Conservation (phyloP, 495 filamentous ascomycete genomes). For the Cercophora sp. region DNA sequence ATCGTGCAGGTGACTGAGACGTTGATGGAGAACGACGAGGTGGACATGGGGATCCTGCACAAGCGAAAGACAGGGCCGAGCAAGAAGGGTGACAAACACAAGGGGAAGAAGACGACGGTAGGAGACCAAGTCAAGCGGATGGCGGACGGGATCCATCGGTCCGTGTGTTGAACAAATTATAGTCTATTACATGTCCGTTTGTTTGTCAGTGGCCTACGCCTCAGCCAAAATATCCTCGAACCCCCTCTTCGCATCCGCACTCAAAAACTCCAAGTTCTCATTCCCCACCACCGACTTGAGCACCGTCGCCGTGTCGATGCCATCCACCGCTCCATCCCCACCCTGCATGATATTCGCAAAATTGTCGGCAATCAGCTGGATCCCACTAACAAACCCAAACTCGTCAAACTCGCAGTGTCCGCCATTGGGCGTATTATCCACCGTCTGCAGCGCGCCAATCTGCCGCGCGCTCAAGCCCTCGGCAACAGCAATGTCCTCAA, state of each 20-base stretch:
- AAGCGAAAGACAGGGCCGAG: slow-evolving; percentile 23
- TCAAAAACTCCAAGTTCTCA: slow-evolving; percentile 29
- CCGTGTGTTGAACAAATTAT: slow-evolving; percentile 50
- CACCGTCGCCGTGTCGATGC: slow-evolving; percentile 38
- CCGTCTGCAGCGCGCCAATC: slow-evolving; percentile 43
- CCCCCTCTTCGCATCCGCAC: slow-evolving; percentile 1
- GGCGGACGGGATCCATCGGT: slow-evolving; percentile 56
- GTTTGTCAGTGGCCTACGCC: no score
- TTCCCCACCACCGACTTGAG: slow-evolving; percentile 41
- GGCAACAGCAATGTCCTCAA: slow-evolving; percentile 34
- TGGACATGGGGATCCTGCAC: slow-evolving; percentile 42
- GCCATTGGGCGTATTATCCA: slow-evolving; percentile 44
- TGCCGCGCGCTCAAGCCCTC: slow-evolving; percentile 32
- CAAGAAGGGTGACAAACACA: slow-evolving; percentile 26
- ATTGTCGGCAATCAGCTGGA: slow-evolving; percentile 44
- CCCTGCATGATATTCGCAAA: slow-evolving; percentile 44
- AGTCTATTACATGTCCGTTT: not conserved
- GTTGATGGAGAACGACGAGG: slow-evolving; percentile 49
- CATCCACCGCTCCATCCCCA: slow-evolving; percentile 38
- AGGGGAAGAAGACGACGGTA: slow-evolving; percentile 22
- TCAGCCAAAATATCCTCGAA: not conserved
- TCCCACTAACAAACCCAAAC: slow-evolving; percentile 42
- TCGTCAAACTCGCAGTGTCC: slow-evolving; percentile 52
- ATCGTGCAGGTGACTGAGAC: slow-evolving; percentile 54
- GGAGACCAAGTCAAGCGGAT: slow-evolving; percentile 35